These are phyloP conservation scores for Eremochloa ophiuroides DNA, from an alignment of 176 grass and related monocot genomes.

Conservation along the genomic window DNA sequence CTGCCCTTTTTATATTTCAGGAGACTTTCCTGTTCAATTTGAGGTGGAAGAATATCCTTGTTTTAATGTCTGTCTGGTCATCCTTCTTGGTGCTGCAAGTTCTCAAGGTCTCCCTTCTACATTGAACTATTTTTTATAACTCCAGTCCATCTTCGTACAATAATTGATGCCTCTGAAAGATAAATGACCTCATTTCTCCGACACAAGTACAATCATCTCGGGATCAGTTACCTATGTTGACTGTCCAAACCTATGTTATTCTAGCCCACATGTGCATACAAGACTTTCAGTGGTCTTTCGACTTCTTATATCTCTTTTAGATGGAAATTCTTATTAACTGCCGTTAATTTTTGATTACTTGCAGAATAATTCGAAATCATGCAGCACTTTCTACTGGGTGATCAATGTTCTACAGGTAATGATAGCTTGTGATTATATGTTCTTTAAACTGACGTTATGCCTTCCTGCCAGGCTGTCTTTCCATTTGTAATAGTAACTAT, in stretches of 20 bases:
- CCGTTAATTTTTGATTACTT: neutral
- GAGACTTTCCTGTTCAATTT: slow-evolving; percentile 73
- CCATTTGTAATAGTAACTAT: neutral
- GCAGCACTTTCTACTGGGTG: slow-evolving; percentile 82
- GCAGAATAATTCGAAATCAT: slow-evolving; percentile 72
- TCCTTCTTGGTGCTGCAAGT: slow-evolving; percentile 77
- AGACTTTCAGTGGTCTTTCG: neutral
- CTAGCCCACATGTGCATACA: neutral
- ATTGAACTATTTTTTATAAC: neutral
- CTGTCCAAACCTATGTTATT: neutral
- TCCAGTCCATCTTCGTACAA: neutral
- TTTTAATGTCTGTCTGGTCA: slow-evolving; percentile 70
- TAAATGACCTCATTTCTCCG: neutral
- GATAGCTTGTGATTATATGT: neutral
- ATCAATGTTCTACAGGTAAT: slow-evolving; percentile 79
- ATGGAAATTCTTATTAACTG: slow-evolving; percentile 11
- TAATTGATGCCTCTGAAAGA: neutral
- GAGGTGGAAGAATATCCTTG: slow-evolving; percentile 78
- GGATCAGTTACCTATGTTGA: neutral
- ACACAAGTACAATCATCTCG: neutral
- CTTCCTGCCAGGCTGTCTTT: neutral
- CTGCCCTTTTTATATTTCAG: slow-evolving; percentile 26
- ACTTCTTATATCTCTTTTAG: neutral
- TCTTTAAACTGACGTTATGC: neutral
- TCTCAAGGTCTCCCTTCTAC: slow-evolving; percentile 55